phyloP scores from a whole-genome alignment of 2,329 filamentous ascomycete genomes.

The Neofusicoccum umdonicola region DNA sequence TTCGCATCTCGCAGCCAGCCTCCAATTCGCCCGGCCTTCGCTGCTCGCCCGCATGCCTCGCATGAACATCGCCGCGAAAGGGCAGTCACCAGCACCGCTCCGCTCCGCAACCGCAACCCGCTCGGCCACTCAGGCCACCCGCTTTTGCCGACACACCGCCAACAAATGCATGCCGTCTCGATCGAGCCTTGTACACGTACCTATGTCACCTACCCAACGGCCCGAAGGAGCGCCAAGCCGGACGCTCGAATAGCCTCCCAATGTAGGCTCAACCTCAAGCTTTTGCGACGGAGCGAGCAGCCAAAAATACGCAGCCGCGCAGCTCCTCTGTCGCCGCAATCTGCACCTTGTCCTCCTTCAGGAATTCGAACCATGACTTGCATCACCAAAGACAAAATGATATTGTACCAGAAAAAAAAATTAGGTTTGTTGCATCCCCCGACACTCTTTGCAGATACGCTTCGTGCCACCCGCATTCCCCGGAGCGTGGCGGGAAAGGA shows the following conservation, averaged over 20 bases:
- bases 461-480: too few relatives aligned
- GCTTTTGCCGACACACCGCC: not conserved
- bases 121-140: not conserved
- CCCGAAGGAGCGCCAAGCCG: not conserved
- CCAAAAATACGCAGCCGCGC: too few relatives aligned
- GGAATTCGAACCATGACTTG: not conserved
- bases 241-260: not conserved
- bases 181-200: not conserved
- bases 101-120: too few relatives aligned
- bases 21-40: not conserved
- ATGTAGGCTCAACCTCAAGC: not conserved
- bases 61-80: not conserved
- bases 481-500: not conserved
- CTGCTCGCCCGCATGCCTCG: not conserved
- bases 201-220: not conserved
- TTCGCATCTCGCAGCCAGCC: not conserved
- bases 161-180: not conserved
- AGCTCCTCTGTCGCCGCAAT: not conserved
- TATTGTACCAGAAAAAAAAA: not conserved
- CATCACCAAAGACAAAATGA: too few relatives aligned
- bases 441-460: too few relatives aligned
- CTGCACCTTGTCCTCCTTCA: not conserved
- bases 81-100: not conserved
- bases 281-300: not conserved
- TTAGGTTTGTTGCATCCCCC: not conserved